Base-by-base conservation (phyloP, 2,329 filamentous ascomycete genomes). In the Celoporthe dispersa region DNA sequence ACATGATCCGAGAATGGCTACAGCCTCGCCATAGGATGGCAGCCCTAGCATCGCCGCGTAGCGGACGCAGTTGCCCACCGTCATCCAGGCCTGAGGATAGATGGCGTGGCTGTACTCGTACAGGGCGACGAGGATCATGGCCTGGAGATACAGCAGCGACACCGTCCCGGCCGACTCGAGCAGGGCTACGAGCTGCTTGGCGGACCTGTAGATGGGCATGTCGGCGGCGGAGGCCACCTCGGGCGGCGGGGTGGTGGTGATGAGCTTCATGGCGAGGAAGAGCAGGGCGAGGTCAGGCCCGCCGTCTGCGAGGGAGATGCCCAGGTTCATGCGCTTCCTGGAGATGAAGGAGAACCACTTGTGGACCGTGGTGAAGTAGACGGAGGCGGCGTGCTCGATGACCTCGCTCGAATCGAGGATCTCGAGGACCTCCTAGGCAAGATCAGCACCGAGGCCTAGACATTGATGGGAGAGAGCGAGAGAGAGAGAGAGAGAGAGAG, bases 41-140 rank as follows among this genome's bases (percentile, higher is more conserved):
- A 86, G 74, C 2, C 82, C 83, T n/a, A 86, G 76, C 14, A 84
- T 78, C 57, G 83, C 81, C 11, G 80, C 79, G 72, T 85, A 84
- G 67, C 84, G 76, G 28, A 81, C 78, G 74, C 82, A 84, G 74
- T 78, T 77, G 2, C 81, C 84, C 7, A 84, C 78, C 1, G 82
- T 82, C 76, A 86, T 82, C 78, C 82, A 86, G 19, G 83, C 83
- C 14, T 83, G 81, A 3, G 85, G 84, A 71, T 86, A 86, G 62
- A 86, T 82, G 3, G 78, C 81, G 71, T 86, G 84, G 1, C 82
- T 81, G 69, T 82, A 78, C 73, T 86, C 84, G 73, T 84, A 86
- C 2, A 85, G 75, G 9, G 83, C 79, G 31, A 86, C 76, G 19
- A 86, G 78, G 1, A 85, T 71, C 70, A 81, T 78, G 4, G 82